A percentile compares a stretch with the other conserved stretches of the same genome.
Conservation (phyloP, 2,329 filamentous ascomycete genomes). For the Aureobasidium melanogenum region DNA sequence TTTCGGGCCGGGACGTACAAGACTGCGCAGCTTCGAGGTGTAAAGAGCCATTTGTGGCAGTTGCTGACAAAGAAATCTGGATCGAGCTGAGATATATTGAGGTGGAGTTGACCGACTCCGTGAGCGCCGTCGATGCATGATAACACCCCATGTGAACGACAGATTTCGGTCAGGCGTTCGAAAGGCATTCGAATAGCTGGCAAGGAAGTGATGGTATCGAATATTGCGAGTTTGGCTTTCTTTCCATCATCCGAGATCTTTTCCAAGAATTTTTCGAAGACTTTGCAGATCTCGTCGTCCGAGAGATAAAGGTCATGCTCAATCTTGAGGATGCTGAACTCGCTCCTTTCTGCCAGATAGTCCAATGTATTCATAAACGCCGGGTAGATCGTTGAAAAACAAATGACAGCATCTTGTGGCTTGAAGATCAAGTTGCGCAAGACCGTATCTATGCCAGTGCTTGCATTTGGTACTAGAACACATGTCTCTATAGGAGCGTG, state of each 20-base stretch:
- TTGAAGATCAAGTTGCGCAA: conserved; percentile 66
- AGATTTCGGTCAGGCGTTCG: conserved; percentile 55
- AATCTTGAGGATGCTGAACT: conserved; percentile 45
- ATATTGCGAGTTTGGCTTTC: conserved; percentile 58
- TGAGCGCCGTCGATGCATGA: conserved; percentile 84
- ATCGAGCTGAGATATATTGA: conserved; percentile 58
- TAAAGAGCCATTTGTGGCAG: conserved; percentile 83
- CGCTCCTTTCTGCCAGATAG: conserved; percentile 60
- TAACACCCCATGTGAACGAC: conserved; percentile 57
- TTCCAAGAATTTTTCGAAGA: conserved; percentile 42
- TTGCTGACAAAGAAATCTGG: conserved; percentile 85
- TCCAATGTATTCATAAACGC: conserved; percentile 64
- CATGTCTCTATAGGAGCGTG: conserved; percentile 56
- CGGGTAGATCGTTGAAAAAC: conserved; percentile 69
- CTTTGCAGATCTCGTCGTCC: conserved; percentile 53
- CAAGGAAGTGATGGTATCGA: conserved; percentile 70
- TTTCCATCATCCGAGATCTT: conserved; percentile 47
- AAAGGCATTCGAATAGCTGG: conserved; percentile 77
- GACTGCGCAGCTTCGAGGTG: conserved; percentile 69
- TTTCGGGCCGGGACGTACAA: conserved; percentile 71
- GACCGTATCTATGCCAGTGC: conserved; percentile 66
- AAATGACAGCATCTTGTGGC: conserved; percentile 65
- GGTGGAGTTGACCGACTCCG: conserved; percentile 65
- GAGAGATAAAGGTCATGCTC: conserved; percentile 57
- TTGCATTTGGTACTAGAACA: conserved; percentile 77